Evolutionary conservation across 352 stramenopile species (phyloP), one percentile per base, ranked within the genome.

Genomic region (Plasmopara muralis): DNA sequence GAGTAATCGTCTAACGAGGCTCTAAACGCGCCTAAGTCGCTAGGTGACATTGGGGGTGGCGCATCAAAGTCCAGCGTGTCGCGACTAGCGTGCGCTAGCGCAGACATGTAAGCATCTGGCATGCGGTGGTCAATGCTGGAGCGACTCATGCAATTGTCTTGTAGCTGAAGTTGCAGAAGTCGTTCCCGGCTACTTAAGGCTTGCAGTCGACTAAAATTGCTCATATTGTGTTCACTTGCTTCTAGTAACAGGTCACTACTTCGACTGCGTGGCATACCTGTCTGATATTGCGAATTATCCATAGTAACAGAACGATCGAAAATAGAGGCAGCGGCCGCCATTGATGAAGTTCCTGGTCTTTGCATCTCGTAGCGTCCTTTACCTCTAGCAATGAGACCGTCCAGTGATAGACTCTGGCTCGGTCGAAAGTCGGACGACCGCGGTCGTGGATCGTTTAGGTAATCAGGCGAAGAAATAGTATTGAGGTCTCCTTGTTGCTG

Each of bases 301-400:
- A 34, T 40, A n/a, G 52, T 62, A 8, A 47, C 53, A 15, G 72
- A 64, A 10, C 77, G 76, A 49, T 89, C 79, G 37, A 89, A 89
- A 44, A 89, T 78, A 1, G 79, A 86, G 5, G 70, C 61, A 2
- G 77, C 57, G 0, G 68, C 45, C 28, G 55, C 33, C 4, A 60
- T 49, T 16, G 45, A 46, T 10, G 54, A 46, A 10, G 59, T 45
- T 15, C 59, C 59, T 15, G 52, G 57, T 40, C 73, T 66, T 29
- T 62, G 60, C 38, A 77, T 51, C 29, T 57, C 75, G 30, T 62
- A 60, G 18, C 64, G 57, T 30, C 31, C 65, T 55, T 74, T 64
- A 16, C 54, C 63, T 59, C 66, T 55, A 14, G 59, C 39, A 34
- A 72, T 61, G 10, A 62, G 60, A 43, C 70, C 64, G 46, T 69